phyloP scores from a whole-genome alignment of 768 basidiomycete genomes.

The Crepidotus variabilis region DNA sequence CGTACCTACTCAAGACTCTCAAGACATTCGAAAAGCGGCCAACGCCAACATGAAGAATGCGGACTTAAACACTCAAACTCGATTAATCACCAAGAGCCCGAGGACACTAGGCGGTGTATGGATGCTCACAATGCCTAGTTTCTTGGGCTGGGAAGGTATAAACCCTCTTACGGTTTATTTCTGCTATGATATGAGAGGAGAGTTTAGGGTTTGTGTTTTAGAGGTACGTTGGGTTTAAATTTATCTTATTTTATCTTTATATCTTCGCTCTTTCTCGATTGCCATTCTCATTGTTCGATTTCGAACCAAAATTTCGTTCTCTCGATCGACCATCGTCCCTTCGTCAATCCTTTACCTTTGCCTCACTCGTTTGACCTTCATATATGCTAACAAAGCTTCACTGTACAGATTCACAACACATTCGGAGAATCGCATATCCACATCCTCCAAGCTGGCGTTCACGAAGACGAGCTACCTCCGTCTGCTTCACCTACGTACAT shows the following conservation, averaged over 20 bases:
- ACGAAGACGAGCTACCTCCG: slow-evolving; percentile 40
- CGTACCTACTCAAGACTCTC: too few species aligned
- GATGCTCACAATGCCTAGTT: slow-evolving; percentile 74
- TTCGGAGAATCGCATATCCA: slow-evolving; percentile 69
- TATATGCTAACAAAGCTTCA: too few species aligned
- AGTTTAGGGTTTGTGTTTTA: slow-evolving; percentile 43
- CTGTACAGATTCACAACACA: slow-evolving; percentile 60
- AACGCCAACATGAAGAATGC: too few species aligned
- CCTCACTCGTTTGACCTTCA: too few species aligned
- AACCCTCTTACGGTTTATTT: slow-evolving; percentile 72
- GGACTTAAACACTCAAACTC: slow-evolving; percentile 39
- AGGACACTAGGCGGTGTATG: slow-evolving; percentile 48
- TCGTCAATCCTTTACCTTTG: too few species aligned
- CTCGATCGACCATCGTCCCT: too few species aligned
- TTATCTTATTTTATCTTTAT: neutral
- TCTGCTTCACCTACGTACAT: too few species aligned
- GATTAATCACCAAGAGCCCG: slow-evolving; percentile 21
- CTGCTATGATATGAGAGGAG: slow-evolving; percentile 38
- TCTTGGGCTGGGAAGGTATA: slow-evolving; percentile 63
- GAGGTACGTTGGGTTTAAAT: too few species aligned
- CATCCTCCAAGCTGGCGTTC: slow-evolving; percentile 41
- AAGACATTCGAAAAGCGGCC: too few species aligned
- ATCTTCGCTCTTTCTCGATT: neutral
- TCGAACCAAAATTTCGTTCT: too few species aligned
- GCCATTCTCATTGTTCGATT: too few species aligned